Percentiles rank a stretch among this genome's conserved stretches.
phyloP scores from a whole-genome alignment of 2,329 filamentous ascomycete genomes.

The Pseudogymnoascus sp. region DNA sequence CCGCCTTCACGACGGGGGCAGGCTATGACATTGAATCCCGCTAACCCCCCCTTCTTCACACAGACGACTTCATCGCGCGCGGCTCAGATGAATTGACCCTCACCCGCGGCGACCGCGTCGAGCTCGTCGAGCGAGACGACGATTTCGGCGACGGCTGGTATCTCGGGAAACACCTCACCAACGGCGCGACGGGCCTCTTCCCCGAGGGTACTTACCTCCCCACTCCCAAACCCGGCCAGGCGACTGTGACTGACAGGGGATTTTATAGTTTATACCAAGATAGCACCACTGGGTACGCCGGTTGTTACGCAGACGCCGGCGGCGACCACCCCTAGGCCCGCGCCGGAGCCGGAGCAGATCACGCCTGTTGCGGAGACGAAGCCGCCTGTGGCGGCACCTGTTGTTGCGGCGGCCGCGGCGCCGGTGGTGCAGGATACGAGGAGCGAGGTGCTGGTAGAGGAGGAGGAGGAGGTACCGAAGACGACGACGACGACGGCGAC shows the following conservation, averaged over 20 bases:
- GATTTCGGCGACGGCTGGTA: conserved; percentile 88
- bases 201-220: conserved; percentile 56
- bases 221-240: conserved; percentile 23
- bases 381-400: conserved; percentile 10
- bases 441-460: neutral
- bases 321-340: neutral
- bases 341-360: neutral
- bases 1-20: neutral
- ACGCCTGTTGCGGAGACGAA: neutral
- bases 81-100: conserved; percentile 90
- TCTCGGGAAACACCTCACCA: conserved; percentile 63
- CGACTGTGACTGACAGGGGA: conserved; percentile 20
- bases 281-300: conserved; percentile 25
- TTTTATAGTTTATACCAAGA: conserved; percentile 27
- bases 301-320: neutral
- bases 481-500: neutral
- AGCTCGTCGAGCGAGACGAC: conserved; percentile 76
- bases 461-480: neutral
- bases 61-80: conserved; percentile 86
- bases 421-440: neutral
- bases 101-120: conserved; percentile 73
- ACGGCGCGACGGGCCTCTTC: conserved; percentile 68
- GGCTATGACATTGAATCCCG: neutral
- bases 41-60: neutral
- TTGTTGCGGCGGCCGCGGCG: conserved; percentile 12